Base-by-base conservation (phyloP, 2,329 filamentous ascomycete genomes). In the Scedosporium boydii region DNA sequence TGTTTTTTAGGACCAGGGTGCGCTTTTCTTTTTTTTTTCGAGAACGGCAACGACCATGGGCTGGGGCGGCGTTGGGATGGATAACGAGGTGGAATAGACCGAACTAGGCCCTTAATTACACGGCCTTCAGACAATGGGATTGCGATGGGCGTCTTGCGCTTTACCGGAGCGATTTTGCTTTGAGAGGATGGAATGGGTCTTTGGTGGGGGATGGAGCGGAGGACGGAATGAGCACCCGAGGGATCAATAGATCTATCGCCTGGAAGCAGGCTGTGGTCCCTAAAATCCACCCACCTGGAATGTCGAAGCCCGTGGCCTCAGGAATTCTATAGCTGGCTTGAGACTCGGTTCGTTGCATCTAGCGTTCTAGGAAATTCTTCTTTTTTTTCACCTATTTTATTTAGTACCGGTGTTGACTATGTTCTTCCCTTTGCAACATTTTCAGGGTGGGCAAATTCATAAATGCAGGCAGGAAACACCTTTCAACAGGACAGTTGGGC, bases 391-490 rank as follows among this genome's bases (percentile, higher is more conserved):
- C 27, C 58, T 51, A 64, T 55, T 59, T 63, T 61, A 16, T 58
- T 60, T 51, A 27, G 60, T 62, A 18, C 34, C 34, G 41, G 21
- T 53, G 34, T 46, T 61, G 51, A 55, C 55, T 63, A 58, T 57
- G 63, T 67, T 67, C 62, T 58, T 66, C 42, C 53, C 67, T 68
- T 68, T 68, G 64, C 69, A 70, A 69, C 69, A 66, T 66, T 68
- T 67, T 65, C 18, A 41, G 42, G 34, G 23, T 29, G 46, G 69
- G 67, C 65, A 68, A 66, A 66, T 69, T 60, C 67, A 70, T 69
- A 69, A 69, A 71, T 68, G 68, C 68, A 68, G 68, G 67, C 69
- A 70, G 68, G 69, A 67, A 63, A 60, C 57, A 62, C 57, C 29
- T 53, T 58, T 62, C 26, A 55, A 34, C 34, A 61, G 56, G 55